Evolutionary conservation across 139 green algal genomes (phyloP).

Genomic region (Diplosphaera chodatii): DNA sequence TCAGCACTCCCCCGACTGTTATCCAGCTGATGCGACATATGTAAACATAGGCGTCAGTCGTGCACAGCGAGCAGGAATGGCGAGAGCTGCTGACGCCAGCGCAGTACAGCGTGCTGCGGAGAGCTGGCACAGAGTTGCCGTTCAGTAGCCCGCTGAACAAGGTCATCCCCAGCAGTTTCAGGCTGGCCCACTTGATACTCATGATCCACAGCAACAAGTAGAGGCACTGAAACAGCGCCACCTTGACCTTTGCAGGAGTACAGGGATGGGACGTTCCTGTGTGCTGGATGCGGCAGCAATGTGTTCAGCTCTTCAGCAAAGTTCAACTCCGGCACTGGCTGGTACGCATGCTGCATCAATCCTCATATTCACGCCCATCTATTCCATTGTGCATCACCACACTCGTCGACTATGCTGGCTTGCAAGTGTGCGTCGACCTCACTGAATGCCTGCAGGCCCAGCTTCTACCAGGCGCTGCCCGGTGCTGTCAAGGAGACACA

Average conservation of each 20-base stretch:
- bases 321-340: slow-evolving; percentile 53
- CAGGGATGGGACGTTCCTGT: slow-evolving; percentile 37
- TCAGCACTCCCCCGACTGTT: too few relatives aligned
- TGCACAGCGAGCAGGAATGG: slow-evolving; percentile 42
- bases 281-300: slow-evolving; percentile 37
- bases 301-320: slow-evolving; percentile 54
- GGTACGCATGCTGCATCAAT: background rate
- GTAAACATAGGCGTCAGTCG: background rate
- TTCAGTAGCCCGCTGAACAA: slow-evolving; percentile 40
- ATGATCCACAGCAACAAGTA: background rate
- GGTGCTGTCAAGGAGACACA: slow-evolving; percentile 34
- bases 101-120: slow-evolving; percentile 57
- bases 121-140: slow-evolving; percentile 55
- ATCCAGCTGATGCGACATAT: too few relatives aligned
- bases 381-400: too few relatives aligned
- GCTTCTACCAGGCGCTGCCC: slow-evolving; percentile 31
- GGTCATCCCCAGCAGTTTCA: too few relatives aligned
- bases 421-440: background rate
- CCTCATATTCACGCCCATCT: too few relatives aligned
- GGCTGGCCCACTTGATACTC: background rate
- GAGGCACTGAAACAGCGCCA: background rate
- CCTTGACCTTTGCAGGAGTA: slow-evolving; percentile 20
- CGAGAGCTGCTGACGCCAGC: slow-evolving; percentile 27
- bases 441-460: slow-evolving; percentile 27
- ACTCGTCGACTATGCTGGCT: background rate